Base-by-base conservation (phyloP, 441 rosid species). In the Populus trichocarpa region DNA sequence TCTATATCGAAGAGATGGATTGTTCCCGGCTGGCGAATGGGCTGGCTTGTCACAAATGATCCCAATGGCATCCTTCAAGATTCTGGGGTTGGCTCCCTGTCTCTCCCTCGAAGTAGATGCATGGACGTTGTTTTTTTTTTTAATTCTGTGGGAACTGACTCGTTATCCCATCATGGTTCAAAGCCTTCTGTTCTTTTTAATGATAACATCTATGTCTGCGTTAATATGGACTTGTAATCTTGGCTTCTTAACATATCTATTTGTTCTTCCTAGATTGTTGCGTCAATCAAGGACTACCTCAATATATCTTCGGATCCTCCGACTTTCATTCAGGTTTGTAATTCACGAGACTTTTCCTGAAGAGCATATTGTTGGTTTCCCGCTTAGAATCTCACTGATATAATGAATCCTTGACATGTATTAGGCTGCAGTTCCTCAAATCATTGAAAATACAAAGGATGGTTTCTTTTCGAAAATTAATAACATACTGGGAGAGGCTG, bases 1-100 rank as follows among this genome's bases (percentile, higher is more conserved):
- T 88, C 94, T 25, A 72, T 90, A 69, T 92, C 93, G 0, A 90
- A 93, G 86, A 88, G 94, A 79, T 92, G 94, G 93, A 53, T 88
- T 59, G 94, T 92, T 70, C 93, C 93, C 20, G 89, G 94, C 42
- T 92, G 93, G 94, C 83, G 90, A 78, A 75, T 89, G 12, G 94
- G 98, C n/a, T 90, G 97, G 95, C 73, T 89, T 8, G 88, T 69
- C 40, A 38, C 83, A 26, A 78, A 65, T 74, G 92, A 89, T 80
- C 90, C 93, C 1, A 72, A 73, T 69, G 87, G 85, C 79, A 83
- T 81, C 70, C 78, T 90, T 59, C 70, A 81, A 59, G 73, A 87
- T 73, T 79, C 86, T 10, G 86, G 90, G 86, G 94, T 85, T 71
- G 22, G 71, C 33, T 59, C 11, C 57, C 61, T 70, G 14, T 57